Base-by-base conservation (phyloP, 2,329 filamentous ascomycete species). In the Trichoderma sp. region DNA sequence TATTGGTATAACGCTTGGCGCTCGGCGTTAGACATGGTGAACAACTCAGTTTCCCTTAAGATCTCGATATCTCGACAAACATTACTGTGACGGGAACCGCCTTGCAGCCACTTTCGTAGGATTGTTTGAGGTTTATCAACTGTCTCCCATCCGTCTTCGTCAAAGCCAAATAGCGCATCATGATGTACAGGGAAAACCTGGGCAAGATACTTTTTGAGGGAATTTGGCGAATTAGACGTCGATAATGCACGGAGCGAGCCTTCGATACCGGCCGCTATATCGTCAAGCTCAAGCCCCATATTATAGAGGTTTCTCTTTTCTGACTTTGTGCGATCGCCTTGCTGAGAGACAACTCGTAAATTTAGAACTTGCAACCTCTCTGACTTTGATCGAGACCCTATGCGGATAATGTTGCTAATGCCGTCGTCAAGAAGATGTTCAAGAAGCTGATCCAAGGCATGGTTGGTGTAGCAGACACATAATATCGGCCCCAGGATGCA, bases 301-400 rank as follows among this genome's bases (percentile, higher is more conserved):
- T n/a, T 7, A 8, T 52, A 68, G 11, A 68, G 55, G 13, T 24
- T n/a, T 13, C 10, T 26, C 26, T 46, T 68, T 69, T 85, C 81
- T 0, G 75, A 69, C n/a, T 75, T 81, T 1, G 83, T 86, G 11
- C 76, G 75, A 1, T 74, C 72, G 8, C 76, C 72, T 0, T 71
- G 66, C 16, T 74, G 70, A 1, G 73, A 73, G 5, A 86, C 77
- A 0, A 72, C 69, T 0, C 82, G 78, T 6, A 91, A 80, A 66
- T 87, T 89, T n/a, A 84, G 74, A 0, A 74, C 73, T 10, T 83
- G 73, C 0, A 92, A 76, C 1, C 77, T 72, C 34, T 85, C 82
- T 0, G 86, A 88, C 69, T 88, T 87, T 1, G 84, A 88, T 18
- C 83, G 82, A 0, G 82, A 83, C 0, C 90, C 90, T 5, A 92